Base-by-base conservation (phyloP, 148 eudicot genomes). In the Heliamphora exappendiculata region DNA sequence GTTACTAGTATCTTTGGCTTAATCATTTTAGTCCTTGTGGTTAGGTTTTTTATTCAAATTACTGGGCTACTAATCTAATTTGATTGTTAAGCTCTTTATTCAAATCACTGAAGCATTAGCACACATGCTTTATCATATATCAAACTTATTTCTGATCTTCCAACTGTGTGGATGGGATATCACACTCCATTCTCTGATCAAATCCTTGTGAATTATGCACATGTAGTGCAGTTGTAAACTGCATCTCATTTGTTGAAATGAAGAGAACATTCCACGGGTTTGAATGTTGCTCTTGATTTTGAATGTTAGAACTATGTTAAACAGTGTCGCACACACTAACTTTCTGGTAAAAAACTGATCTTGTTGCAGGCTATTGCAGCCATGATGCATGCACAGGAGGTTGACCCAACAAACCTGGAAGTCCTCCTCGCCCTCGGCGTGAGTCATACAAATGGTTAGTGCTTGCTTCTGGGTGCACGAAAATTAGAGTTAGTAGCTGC, bases 341-440 rank as follows among this genome's bases (percentile, higher is more conserved):
- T 19, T 64, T 62, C 50, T 75, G 37, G 24, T 31, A 36, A 29
- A 45, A 73, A 42, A 26, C 20, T 65, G 66, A 62, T 78, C 57
- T 67, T 82, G 62, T 78, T 45, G 51, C 91, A 95, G 99, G 99
- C 97, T 75, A 95, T 95, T 82, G 96, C 97, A 76, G 84, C 99
- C 19, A 92, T 95, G 99, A 86, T 92, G 97, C 93, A 85, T 85
- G 99, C 99, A 59, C 99, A 95, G 53, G 90, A 92, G 83, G 98
- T 78, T 71, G 94, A 91, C 77, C 92, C 98, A 19, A 85, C 90
- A 62, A 95, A 95, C 81, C 82, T 95, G 79, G 98, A 95, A 82
- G 98, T 95, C 49, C 96, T 95, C 85, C 97, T 95, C 80, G 92
- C 98, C 80, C 96, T 95, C 70, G 98, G 98, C 54, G 98, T 95